Percentiles rank a stretch among this genome's conserved stretches.
Conservation (phyloP, 2,329 filamentous ascomycete genomes). For the Alternaria novae-zelandiae region DNA sequence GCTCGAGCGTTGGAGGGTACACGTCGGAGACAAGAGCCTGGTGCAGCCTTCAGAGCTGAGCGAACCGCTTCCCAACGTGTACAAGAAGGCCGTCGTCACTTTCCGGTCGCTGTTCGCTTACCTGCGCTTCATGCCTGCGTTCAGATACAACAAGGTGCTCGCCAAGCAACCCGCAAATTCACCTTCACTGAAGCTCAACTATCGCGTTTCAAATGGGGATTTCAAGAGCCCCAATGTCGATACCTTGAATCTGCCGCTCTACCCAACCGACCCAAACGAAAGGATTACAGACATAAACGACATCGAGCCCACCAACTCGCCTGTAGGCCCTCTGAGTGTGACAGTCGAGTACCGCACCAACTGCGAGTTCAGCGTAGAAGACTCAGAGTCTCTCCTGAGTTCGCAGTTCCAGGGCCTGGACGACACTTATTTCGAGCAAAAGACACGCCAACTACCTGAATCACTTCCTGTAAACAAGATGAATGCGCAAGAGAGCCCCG, state of each 20-base stretch:
- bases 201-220: constrained; percentile 74
- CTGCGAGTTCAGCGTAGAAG: constrained; percentile 89
- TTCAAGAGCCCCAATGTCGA: constrained; percentile 64
- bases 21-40: constrained; percentile 68
- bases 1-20: constrained; percentile 88
- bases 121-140: constrained; percentile 81
- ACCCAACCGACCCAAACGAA: constrained; percentile 59
- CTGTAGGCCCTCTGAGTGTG: constrained; percentile 81
- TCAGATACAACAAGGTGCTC: constrained; percentile 80
- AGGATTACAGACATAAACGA: constrained; percentile 70
- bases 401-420: constrained; percentile 93
- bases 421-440: constrained; percentile 82
- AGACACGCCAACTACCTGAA: constrained; percentile 70
- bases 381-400: constrained; percentile 87
- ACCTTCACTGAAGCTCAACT: constrained; percentile 73
- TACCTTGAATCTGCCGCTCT: constrained; percentile 73
- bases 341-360: constrained; percentile 85
- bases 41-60: constrained; percentile 64
- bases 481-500: constrained; percentile 56
- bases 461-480: constrained; percentile 73
- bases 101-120: constrained; percentile 88
- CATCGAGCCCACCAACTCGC: constrained; percentile 85
- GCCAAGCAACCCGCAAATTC: constrained; percentile 71
- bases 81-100: constrained; percentile 96
- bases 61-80: constrained; percentile 79